Percentiles rank a stretch among this genome's conserved stretches.
Conservation (phyloP, 768 basidiomycete genomes). For the Hirschioporus abietinus region DNA sequence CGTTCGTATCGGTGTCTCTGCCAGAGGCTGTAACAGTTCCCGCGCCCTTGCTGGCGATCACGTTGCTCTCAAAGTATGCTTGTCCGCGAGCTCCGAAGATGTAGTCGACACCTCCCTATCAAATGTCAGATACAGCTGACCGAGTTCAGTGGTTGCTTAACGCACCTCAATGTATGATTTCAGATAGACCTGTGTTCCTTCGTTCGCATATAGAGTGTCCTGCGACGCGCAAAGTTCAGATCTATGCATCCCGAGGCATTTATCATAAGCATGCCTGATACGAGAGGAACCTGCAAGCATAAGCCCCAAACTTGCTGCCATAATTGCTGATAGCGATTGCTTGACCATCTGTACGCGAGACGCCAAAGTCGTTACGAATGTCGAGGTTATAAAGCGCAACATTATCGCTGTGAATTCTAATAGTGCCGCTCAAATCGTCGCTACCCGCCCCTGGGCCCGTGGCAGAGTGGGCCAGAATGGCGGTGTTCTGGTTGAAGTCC, state of each 20-base stretch:
- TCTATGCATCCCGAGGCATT: not conserved
- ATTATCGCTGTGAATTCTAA: slow-evolving; percentile 39
- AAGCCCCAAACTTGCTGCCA: slow-evolving; percentile 28
- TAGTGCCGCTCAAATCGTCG: slow-evolving; percentile 42
- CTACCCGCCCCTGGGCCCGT: slow-evolving; percentile 29
- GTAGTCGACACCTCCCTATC: slow-evolving; percentile 44
- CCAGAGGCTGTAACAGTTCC: slow-evolving; percentile 48
- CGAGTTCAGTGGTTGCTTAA: not conserved
- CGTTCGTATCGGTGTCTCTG: slow-evolving; percentile 34
- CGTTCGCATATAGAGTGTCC: slow-evolving; percentile 41
- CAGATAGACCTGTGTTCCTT: slow-evolving; percentile 42
- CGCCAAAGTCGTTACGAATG: slow-evolving; percentile 30
- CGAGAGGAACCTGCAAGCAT: slow-evolving; percentile 15
- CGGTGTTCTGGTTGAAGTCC: slow-evolving; percentile 12
- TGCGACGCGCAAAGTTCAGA: slow-evolving; percentile 24
- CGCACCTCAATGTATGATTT: slow-evolving; percentile 41
- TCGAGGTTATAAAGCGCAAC: slow-evolving; percentile 45
- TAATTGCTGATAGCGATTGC: slow-evolving; percentile 48
- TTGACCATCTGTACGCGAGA: slow-evolving; percentile 19
- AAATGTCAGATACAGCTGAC: not conserved
- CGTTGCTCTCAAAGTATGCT: slow-evolving; percentile 46
- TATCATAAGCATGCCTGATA: slow-evolving; percentile 13
- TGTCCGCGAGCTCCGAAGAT: slow-evolving; percentile 38
- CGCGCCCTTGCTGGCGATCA: slow-evolving; percentile 37
- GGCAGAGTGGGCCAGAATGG: slow-evolving; percentile 13